A percentile compares a stretch with the other conserved stretches of the same genome.
phyloP scores from a whole-genome alignment of 371 early-diverging fungal genomes.

The Mortierella sp. region DNA sequence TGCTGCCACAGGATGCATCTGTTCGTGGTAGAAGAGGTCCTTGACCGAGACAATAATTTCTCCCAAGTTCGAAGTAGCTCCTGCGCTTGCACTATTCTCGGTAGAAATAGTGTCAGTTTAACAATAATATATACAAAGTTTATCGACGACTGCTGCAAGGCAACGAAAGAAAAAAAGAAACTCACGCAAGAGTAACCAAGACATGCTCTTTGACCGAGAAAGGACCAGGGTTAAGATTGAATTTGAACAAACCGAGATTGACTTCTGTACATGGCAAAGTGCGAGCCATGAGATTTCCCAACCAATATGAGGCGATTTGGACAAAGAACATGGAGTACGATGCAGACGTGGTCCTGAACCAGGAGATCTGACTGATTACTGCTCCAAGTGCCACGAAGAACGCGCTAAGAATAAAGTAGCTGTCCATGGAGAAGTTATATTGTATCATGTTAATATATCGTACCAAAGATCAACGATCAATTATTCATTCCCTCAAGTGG shows the following conservation, averaged over 20 bases:
- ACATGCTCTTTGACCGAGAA: constrained; percentile 62
- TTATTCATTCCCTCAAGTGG: background rate
- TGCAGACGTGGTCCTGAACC: constrained; percentile 57
- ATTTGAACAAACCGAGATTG: constrained; percentile 49
- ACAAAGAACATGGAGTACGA: constrained; percentile 59
- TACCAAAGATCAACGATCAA: too few species aligned
- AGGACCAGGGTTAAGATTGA: constrained; percentile 59
- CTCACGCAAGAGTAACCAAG: constrained; percentile 55
- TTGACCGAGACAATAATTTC: constrained; percentile 58
- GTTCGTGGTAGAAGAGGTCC: constrained; percentile 55
- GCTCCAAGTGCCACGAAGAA: constrained; percentile 54
- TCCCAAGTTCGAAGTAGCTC: constrained; percentile 56
- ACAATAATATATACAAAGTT: background rate
- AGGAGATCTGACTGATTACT: constrained; percentile 52
- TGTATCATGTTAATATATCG: background rate
- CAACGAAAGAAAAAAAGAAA: background rate
- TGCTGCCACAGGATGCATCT: constrained; percentile 57
- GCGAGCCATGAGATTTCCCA: constrained; percentile 52
- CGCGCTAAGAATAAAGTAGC: constrained; percentile 54
- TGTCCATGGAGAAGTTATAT: constrained; percentile 3
- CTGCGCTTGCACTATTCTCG: constrained; percentile 50
- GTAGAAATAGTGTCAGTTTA: background rate
- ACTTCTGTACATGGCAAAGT: constrained; percentile 45
- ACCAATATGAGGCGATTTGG: constrained; percentile 55
- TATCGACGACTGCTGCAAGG: background rate